These are phyloP conservation scores for Theobroma grandiflorum DNA, from an alignment of 441 rosid genomes.

Conservation along the genomic window DNA sequence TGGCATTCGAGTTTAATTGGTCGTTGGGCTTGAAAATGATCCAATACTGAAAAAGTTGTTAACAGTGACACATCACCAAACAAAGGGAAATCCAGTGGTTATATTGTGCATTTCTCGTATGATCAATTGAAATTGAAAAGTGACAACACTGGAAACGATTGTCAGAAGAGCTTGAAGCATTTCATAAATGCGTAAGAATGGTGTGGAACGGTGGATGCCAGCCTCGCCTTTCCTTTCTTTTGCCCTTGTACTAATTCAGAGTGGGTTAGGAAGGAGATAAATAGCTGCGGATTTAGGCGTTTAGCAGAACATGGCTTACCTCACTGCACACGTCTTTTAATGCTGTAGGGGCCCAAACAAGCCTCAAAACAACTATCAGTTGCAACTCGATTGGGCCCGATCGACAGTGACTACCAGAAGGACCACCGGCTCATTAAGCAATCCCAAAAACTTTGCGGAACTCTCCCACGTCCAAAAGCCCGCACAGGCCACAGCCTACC, in stretches of 20 bases:
- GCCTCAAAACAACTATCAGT: neutral
- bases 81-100: slow-evolving; percentile 7
- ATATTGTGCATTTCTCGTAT: neutral
- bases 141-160: neutral
- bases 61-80: neutral
- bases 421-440: slow-evolving; percentile 6
- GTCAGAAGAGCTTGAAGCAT: neutral
- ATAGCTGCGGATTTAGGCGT: slow-evolving; percentile 8
- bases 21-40: neutral
- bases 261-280: neutral
- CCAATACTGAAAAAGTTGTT: neutral
- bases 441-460: neutral
- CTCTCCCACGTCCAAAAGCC: neutral
- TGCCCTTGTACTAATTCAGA: neutral
- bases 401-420: neutral
- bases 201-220: neutral
- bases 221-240: neutral
- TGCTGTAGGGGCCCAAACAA: neutral
- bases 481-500: neutral
- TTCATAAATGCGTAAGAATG: neutral
- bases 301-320: slow-evolving; percentile 6
- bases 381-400: slow-evolving; percentile 17
- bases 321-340: neutral
- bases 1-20: neutral
- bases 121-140: neutral